Evolutionary conservation across 2,329 filamentous ascomycete genomes (phyloP).

Genomic region (Colletotrichum sidae): DNA sequence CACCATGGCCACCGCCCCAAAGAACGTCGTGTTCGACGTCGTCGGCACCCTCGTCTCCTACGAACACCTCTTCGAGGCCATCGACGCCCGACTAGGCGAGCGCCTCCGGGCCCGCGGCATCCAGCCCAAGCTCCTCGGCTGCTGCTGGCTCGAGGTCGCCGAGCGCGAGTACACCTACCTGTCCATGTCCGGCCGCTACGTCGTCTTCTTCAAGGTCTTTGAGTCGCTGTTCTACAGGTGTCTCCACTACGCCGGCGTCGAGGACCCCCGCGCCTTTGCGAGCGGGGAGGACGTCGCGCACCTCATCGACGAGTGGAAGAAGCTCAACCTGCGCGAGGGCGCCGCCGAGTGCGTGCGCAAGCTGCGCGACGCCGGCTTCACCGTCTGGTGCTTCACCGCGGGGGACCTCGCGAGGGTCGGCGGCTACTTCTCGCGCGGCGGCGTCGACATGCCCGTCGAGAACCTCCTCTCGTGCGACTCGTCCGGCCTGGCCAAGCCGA

Average conservation of each 20-base stretch:
- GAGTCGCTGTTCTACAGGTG: constrained; percentile 60
- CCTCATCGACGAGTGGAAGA: constrained; percentile 52
- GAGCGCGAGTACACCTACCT: constrained; percentile 64
- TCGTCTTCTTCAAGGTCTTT: constrained; percentile 56
- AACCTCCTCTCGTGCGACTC: constrained; percentile 65
- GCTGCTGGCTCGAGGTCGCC: constrained; percentile 58
- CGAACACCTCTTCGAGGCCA: constrained; percentile 54
- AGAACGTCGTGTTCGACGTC: constrained; percentile 63
- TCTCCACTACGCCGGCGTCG: constrained; percentile 56
- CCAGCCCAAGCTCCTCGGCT: constrained; percentile 57
- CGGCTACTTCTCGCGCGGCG: constrained; percentile 62
- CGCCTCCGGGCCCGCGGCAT: constrained; percentile 53
- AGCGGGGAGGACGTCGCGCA: constrained; percentile 55
- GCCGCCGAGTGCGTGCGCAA: constrained; percentile 54
- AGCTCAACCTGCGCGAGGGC: constrained; percentile 51
- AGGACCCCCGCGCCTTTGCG: constrained; percentile 53
- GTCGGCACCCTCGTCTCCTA: constrained; percentile 63
- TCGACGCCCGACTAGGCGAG: constrained; percentile 55
- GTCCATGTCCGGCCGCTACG: constrained; percentile 56
- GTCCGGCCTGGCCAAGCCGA: constrained; percentile 61
- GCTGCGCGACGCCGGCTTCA: constrained; percentile 59
- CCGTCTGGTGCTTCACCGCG: constrained; percentile 65
- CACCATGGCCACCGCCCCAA: constrained; percentile 37
- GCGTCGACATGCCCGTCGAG: constrained; percentile 61
- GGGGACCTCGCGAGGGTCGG: constrained; percentile 61